Conservation (phyloP, 169 alveolate genomes). For the Blepharisma undulans region DNA sequence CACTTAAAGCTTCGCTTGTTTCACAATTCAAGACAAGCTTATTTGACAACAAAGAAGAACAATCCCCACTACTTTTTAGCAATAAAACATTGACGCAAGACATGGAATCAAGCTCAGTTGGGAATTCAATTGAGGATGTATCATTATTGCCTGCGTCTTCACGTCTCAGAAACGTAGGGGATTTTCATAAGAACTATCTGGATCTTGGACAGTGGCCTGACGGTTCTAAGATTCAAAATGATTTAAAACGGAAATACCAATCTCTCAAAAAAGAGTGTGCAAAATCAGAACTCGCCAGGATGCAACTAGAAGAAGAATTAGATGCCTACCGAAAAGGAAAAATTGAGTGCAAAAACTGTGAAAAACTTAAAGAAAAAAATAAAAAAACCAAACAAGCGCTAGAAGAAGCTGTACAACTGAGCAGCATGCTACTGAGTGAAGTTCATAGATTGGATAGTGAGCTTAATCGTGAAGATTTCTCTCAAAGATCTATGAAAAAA, state of each 20-base stretch:
- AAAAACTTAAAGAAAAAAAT: slow-evolving; percentile 8
- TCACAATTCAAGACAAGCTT: neutral
- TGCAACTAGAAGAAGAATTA: neutral
- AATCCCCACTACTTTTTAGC: neutral
- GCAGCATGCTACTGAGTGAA: neutral
- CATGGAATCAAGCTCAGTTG: neutral
- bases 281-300: neutral
- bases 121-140: neutral
- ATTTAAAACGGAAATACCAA: slow-evolving; percentile 5
- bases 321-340: neutral
- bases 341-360: slow-evolving; percentile 2
- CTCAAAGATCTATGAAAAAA: neutral
- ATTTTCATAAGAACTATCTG: slow-evolving; percentile 14
- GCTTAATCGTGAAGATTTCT: neutral
- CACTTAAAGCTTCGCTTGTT: neutral
- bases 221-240: neutral
- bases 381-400: neutral
- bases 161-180: slow-evolving; percentile 12
- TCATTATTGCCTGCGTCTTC: neutral
- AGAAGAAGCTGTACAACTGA: slow-evolving; percentile 9
- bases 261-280: neutral
- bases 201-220: slow-evolving; percentile 40
- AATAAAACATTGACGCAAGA: neutral
- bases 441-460: neutral
- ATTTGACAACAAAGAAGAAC: neutral